Evolutionary conservation across 352 stramenopile species (phyloP).

Genomic region (Globisporangium rhizosaccharum): DNA sequence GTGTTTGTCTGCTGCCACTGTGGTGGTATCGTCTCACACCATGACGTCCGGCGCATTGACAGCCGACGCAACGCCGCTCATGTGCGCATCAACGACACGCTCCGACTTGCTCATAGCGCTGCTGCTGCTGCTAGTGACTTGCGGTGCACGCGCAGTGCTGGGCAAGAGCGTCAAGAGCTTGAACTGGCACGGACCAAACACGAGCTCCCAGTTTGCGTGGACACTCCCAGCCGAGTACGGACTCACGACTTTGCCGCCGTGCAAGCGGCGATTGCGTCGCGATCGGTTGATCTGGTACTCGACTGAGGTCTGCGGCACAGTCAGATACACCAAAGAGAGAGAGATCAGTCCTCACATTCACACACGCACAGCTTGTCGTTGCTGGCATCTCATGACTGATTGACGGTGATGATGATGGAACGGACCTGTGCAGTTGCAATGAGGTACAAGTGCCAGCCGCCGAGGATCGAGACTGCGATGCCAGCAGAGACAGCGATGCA

Average conservation of each 20-base stretch:
- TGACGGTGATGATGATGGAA: too few relatives aligned
- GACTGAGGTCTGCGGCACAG: constrained; percentile 51
- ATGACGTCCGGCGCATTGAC: not conserved
- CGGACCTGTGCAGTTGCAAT: constrained; percentile 70
- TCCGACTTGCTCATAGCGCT: constrained; percentile 4
- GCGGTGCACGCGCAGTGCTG: constrained; percentile 31
- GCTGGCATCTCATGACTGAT: not conserved
- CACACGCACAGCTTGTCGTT: not conserved
- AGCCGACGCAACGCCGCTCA: not conserved
- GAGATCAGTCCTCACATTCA: not conserved
- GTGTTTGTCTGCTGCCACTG: not conserved
- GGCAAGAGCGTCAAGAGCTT: constrained; percentile 59
- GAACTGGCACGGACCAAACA: constrained; percentile 59
- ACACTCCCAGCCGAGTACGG: constrained; percentile 58
- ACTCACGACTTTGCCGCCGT: constrained; percentile 47
- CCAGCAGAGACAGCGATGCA: constrained; percentile 56
- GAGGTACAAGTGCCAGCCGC: constrained; percentile 65
- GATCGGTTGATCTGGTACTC: constrained; percentile 80
- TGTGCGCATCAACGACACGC: not conserved
- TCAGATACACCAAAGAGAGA: constrained; percentile 5
- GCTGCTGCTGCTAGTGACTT: constrained; percentile 8
- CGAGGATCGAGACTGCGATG: constrained; percentile 56
- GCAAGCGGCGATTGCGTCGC: constrained; percentile 34
- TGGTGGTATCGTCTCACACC: not conserved
- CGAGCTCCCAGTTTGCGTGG: constrained; percentile 74